A percentile compares a stretch with the other conserved stretches of the same genome.
Evolutionary conservation across 1,139 yeast genomes (phyloP).

Genomic region (Geotrichum phurueaensis): DNA sequence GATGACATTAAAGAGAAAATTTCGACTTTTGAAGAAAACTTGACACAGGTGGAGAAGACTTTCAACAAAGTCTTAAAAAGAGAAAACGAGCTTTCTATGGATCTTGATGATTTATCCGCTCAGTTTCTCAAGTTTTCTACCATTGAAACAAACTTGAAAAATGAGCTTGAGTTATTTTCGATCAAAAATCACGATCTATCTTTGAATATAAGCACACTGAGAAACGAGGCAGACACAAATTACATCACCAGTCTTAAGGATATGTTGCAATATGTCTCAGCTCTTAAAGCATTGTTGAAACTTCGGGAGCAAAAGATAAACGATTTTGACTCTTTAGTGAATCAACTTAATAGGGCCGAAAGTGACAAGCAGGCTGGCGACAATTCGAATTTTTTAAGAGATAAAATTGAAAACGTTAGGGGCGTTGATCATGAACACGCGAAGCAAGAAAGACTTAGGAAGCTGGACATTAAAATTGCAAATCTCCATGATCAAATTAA

Average conservation of each 20-base stretch:
- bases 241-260: slow-evolving; percentile 80
- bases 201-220: slow-evolving; percentile 42
- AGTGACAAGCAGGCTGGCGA: slow-evolving; percentile 63
- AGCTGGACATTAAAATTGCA: slow-evolving; percentile 53
- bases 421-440: slow-evolving; percentile 56
- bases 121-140: slow-evolving; percentile 66
- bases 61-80: slow-evolving; percentile 67
- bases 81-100: slow-evolving; percentile 65
- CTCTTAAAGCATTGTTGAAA: slow-evolving; percentile 70
- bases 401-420: slow-evolving; percentile 53
- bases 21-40: slow-evolving; percentile 77
- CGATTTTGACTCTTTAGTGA: slow-evolving; percentile 81
- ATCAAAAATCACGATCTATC: slow-evolving; percentile 48
- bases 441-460: slow-evolving; percentile 47
- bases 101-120: slow-evolving; percentile 62
- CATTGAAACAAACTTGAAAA: slow-evolving; percentile 43
- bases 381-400: slow-evolving; percentile 48
- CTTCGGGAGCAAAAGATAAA: slow-evolving; percentile 85
- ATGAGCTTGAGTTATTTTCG: slow-evolving; percentile 52
- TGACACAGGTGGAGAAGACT: slow-evolving; percentile 69
- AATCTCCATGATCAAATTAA: slow-evolving; percentile 53
- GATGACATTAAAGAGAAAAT: slow-evolving; percentile 77
- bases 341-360: slow-evolving; percentile 66
- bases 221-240: slow-evolving; percentile 69
- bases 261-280: slow-evolving; percentile 74